Evolutionary conservation across 2,329 filamentous ascomycete genomes (phyloP).

Genomic region (Didymellaceae sp.): DNA sequence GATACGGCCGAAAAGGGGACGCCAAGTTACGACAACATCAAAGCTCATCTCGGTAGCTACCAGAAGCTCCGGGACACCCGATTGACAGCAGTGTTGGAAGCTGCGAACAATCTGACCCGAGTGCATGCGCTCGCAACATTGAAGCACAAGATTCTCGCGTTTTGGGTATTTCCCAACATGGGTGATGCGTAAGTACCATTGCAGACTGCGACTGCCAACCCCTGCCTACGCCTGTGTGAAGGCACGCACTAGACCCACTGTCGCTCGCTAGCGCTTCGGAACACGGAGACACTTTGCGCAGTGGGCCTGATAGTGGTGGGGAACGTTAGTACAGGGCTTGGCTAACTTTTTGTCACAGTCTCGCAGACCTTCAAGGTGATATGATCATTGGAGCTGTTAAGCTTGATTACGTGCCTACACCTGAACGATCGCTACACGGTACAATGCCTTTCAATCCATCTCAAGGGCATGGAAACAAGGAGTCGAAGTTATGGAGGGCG

Average conservation of each 20-base stretch:
- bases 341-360: slow-evolving; percentile 7
- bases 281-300: too few relatives aligned
- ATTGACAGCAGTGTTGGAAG: slow-evolving; percentile 3
- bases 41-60: slow-evolving; percentile 14
- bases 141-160: slow-evolving; percentile 19
- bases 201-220: not conserved
- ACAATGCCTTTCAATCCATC: slow-evolving; percentile 25
- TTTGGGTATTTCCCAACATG: slow-evolving; percentile 14
- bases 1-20: slow-evolving; percentile 17
- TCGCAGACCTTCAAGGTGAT: slow-evolving; percentile 11
- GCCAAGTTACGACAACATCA: slow-evolving; percentile 16
- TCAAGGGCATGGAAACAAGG: slow-evolving; percentile 18
- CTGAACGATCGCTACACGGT: slow-evolving; percentile 16
- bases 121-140: slow-evolving; percentile 18
- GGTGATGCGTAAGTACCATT: slow-evolving; percentile 20
- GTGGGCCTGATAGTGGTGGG: too few relatives aligned
- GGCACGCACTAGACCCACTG: not conserved
- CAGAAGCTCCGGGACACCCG: slow-evolving; percentile 19
- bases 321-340: not conserved
- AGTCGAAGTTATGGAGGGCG: slow-evolving; percentile 22
- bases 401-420: slow-evolving; percentile 17
- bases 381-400: slow-evolving; percentile 19
- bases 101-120: slow-evolving; percentile 16
- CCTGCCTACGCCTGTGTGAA: not conserved
- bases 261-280: not conserved